Evolutionary conservation across 441 rosid species (phyloP).

Genomic region (Aleurites moluccanus): DNA sequence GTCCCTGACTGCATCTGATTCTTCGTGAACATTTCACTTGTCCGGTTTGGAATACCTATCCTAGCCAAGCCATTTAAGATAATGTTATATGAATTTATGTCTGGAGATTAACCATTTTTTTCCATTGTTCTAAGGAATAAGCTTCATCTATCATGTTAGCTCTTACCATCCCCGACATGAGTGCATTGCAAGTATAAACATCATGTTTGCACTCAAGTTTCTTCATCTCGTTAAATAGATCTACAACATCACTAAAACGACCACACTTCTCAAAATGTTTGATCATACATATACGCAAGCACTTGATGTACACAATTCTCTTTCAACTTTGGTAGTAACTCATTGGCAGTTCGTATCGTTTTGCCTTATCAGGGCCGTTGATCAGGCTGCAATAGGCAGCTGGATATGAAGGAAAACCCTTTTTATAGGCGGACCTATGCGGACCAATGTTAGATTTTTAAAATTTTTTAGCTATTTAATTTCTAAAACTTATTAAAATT

Average conservation of each 20-base stretch:
- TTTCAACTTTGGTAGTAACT: conserved; percentile 73
- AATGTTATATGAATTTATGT: conserved; percentile 80
- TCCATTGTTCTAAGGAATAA: conserved; percentile 66
- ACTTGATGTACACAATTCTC: conserved; percentile 77
- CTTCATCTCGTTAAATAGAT: conserved; percentile 86
- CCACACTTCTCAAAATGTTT: conserved; percentile 88
- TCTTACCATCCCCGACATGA: conserved; percentile 92
- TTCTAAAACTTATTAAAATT: no score
- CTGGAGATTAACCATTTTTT: conserved; percentile 62
- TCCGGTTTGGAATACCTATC: conserved; percentile 58
- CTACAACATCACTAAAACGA: conserved; percentile 63
- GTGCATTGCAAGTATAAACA: conserved; percentile 84
- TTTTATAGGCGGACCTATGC: no score
- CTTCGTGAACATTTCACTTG: conserved; percentile 59
- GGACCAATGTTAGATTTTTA: no score
- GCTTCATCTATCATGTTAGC: conserved; percentile 82
- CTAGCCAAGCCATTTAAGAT: conserved; percentile 81
- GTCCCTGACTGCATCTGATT: no score
- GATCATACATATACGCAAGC: conserved; percentile 91
- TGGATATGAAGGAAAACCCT: conserved; percentile 91
- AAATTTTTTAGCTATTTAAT: no score
- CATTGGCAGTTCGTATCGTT: conserved; percentile 81
- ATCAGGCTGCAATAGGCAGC: conserved; percentile 93
- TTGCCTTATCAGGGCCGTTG: conserved; percentile 81
- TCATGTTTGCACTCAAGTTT: conserved; percentile 67